Percentiles rank a stretch among this genome's conserved stretches.
Evolutionary conservation across 2,329 filamentous ascomycete species (phyloP).

Genomic region (Botrytis pseudocinerea): DNA sequence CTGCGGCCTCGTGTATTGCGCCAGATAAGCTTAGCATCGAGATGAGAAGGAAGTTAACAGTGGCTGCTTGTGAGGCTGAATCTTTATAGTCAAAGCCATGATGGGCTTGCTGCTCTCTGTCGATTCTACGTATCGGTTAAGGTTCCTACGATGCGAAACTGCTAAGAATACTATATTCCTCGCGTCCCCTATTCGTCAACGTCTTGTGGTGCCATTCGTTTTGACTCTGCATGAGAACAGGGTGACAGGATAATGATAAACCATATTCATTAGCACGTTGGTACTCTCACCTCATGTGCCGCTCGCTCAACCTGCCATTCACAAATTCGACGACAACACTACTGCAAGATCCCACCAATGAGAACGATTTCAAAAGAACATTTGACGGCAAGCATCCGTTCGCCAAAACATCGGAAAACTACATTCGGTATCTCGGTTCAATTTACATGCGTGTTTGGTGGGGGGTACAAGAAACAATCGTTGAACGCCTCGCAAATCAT

Average conservation of each 20-base stretch:
- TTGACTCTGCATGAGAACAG: neutral
- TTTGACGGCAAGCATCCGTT: neutral
- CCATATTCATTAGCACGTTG: neutral
- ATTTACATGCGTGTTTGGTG: neutral
- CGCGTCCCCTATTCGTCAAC: neutral
- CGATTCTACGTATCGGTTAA: neutral
- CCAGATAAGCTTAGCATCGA: neutral
- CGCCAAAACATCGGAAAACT: neutral
- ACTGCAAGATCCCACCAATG: neutral
- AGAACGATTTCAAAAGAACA: neutral
- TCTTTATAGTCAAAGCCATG: neutral
- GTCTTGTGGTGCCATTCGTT: neutral
- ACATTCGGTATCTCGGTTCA: conserved; percentile 5
- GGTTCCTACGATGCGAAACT: no score
- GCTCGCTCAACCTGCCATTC: neutral
- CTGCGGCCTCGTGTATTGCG: neutral
- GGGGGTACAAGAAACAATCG: neutral
- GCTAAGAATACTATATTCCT: neutral
- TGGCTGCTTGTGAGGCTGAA: neutral
- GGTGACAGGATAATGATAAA: neutral
- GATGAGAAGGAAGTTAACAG: neutral
- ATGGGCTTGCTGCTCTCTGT: neutral
- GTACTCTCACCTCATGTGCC: neutral
- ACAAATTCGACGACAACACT: neutral
- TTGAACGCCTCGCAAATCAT: conserved; percentile 1